A percentile compares a stretch with the other conserved stretches of the same genome.
Conservation (phyloP, 108 stramenopile genomes). For the Pseudonitzschia pungens region DNA sequence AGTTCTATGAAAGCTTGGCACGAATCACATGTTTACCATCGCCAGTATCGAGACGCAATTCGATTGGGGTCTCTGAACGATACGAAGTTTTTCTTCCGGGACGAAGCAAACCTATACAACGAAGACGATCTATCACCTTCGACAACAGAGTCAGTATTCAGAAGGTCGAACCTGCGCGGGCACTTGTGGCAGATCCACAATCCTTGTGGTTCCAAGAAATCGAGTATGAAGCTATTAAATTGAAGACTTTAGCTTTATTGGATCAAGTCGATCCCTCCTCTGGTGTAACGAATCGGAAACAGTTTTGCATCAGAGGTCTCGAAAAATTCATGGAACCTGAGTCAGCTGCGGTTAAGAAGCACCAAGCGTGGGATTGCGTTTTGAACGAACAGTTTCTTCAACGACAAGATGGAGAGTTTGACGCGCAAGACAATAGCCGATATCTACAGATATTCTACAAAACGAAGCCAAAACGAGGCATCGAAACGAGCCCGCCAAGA, state of each 20-base stretch:
- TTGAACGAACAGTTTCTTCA: constrained; percentile 31
- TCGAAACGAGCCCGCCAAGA: constrained; percentile 19
- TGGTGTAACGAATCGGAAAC: neutral
- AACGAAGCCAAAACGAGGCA: constrained; percentile 15
- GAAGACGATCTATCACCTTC: constrained; percentile 28
- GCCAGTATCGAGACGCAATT: neutral
- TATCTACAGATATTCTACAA: constrained; percentile 18
- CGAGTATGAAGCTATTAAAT: constrained; percentile 23
- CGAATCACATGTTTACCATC: neutral
- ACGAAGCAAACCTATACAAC: neutral
- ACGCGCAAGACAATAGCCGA: constrained; percentile 26
- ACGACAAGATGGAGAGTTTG: constrained; percentile 10
- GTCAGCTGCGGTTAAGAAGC: constrained; percentile 11
- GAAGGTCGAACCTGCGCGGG: constrained; percentile 7
- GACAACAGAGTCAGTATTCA: constrained; percentile 15
- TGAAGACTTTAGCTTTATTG: constrained; percentile 19
- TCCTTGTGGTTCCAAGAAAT: constrained; percentile 30
- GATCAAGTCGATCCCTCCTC: constrained; percentile 7
- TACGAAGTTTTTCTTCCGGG: constrained; percentile 7
- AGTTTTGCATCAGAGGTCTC: constrained; percentile 26
- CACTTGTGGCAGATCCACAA: constrained; percentile 5
- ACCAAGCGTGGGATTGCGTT: constrained; percentile 23
- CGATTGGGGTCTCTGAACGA: neutral
- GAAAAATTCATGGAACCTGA: constrained; percentile 22
- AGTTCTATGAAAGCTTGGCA: constrained; percentile 18